Evolutionary conservation across 257 asterid species (phyloP), one percentile per base, ranked within the genome.

Genomic region (Striga asiatica): DNA sequence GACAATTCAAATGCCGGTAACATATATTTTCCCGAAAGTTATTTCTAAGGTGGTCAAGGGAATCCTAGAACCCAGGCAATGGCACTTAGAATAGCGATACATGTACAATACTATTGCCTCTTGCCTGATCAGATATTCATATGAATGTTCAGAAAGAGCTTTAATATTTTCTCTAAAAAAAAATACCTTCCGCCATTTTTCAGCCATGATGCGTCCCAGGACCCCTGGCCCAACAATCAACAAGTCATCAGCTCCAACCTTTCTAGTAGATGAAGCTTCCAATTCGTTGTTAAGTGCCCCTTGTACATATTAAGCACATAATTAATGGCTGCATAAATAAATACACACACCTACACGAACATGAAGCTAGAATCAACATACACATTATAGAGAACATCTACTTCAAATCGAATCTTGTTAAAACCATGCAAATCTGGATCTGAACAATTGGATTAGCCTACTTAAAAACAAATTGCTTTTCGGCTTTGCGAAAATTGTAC

Each of bases 221-320:
- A 91, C 97, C 41, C 98, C 98, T 2, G 98, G 97, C 60, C 98
- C 98, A 63, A 91, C 84, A 29, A 91, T 88, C 79, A 91, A 69
- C 74, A 91, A 76, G 61, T 91, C 97, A 67, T 64, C 66, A 59
- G 80, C 80, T 70, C 95, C 97, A 60, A 84, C 60, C 7, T 50
- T 42, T 52, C 72, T 57, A 24, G 76, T 52, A 23, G 92, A 72
- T 14, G 81, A 74, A 77, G 70, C 80, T 65, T 74, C 78, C 73
- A 70, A 18, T 29, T 75, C 80, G 16, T 74, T 72, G 59, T 65
- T 60, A 29, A 78, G 71, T 19, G 64, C 76, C 60, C 76, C 95
- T 82, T 68, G 73, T 64, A 46, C 29, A 74, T 60, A 58, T 49
- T 18, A 53, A 50, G 17, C 48, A 53, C 10, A 35, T 6, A 54